These are phyloP conservation scores for Blastobotrys buckinghamii DNA, from an alignment of 1,139 yeast species.

Conservation along the genomic window DNA sequence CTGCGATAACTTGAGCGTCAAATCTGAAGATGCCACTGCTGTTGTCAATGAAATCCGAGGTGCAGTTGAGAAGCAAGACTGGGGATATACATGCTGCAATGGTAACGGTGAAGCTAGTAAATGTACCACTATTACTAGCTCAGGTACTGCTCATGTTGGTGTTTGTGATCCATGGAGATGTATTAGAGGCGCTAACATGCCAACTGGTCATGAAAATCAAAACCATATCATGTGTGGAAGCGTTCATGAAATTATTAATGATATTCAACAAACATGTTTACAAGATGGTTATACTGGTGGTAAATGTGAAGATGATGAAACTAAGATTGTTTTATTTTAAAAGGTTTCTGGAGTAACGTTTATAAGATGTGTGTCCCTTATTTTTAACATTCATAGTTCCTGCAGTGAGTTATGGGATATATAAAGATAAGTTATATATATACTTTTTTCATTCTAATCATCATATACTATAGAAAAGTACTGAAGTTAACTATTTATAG, in stretches of 20 bases:
- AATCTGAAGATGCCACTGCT: neutral
- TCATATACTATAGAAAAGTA: no score
- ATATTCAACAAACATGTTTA: neutral
- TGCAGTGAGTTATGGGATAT: no score
- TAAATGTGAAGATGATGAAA: neutral
- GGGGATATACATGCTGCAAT: neutral
- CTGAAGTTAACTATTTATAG: no score
- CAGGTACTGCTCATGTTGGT: neutral
- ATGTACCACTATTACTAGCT: neutral
- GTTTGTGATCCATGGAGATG: constrained; percentile 3
- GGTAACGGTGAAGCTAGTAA: neutral
- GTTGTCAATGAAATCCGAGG: neutral
- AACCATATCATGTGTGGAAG: neutral
- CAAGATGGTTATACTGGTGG: neutral
- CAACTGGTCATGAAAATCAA: constrained; percentile 1
- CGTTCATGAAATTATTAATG: neutral
- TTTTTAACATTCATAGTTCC: no score
- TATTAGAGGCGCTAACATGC: constrained; percentile 1
- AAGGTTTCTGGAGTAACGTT: no score
- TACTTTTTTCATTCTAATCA: no score
- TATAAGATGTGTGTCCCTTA: no score
- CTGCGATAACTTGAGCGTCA: constrained; percentile 1
- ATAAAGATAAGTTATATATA: no score
- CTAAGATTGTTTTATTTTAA: no score
- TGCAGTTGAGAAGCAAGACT: neutral